phyloP scores from a whole-genome alignment of 352 stramenopile species.

The Phytophthora nicotianae region DNA sequence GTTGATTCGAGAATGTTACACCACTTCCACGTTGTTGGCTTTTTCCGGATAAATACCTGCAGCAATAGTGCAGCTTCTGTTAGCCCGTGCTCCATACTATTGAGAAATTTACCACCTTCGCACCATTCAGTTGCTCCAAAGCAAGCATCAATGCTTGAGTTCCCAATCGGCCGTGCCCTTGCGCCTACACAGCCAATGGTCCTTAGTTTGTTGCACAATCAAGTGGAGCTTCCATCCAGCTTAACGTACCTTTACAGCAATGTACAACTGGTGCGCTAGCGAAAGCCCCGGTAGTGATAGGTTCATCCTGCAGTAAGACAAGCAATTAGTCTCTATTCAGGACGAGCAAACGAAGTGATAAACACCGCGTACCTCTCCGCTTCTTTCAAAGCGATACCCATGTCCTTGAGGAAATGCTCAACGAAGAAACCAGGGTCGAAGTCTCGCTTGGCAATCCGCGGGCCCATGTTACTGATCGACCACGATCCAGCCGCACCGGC shows the following conservation, averaged over 20 bases:
- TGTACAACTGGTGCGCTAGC: constrained; percentile 87
- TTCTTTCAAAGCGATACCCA: constrained; percentile 90
- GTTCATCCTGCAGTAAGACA: constrained; percentile 65
- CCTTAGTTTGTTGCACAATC: constrained; percentile 9
- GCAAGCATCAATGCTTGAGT: constrained; percentile 89
- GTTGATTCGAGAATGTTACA: constrained; percentile 27
- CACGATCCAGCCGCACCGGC: constrained; percentile 87
- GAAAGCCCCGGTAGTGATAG: constrained; percentile 84
- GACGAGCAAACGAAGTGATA: not conserved
- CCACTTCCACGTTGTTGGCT: constrained; percentile 44
- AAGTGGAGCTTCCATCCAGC: not conserved
- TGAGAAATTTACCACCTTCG: not conserved
- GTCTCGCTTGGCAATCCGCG: constrained; percentile 87
- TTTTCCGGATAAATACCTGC: constrained; percentile 54
- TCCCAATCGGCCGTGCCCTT: constrained; percentile 79
- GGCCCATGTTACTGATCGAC: constrained; percentile 91
- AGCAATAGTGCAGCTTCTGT: constrained; percentile 1
- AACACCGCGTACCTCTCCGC: constrained; percentile 54
- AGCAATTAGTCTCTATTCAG: not conserved
- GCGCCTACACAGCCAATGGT: constrained; percentile 45
- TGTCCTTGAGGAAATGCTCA: constrained; percentile 93
- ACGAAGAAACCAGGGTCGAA: constrained; percentile 92
- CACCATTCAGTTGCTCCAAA: constrained; percentile 88
- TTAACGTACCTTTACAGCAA: constrained; percentile 72
- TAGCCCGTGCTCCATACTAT: not conserved